A percentile compares a stretch with the other conserved stretches of the same genome.
These are phyloP conservation scores for Myochromella boudieri DNA, from an alignment of 768 basidiomycete species.

Conservation along the genomic window DNA sequence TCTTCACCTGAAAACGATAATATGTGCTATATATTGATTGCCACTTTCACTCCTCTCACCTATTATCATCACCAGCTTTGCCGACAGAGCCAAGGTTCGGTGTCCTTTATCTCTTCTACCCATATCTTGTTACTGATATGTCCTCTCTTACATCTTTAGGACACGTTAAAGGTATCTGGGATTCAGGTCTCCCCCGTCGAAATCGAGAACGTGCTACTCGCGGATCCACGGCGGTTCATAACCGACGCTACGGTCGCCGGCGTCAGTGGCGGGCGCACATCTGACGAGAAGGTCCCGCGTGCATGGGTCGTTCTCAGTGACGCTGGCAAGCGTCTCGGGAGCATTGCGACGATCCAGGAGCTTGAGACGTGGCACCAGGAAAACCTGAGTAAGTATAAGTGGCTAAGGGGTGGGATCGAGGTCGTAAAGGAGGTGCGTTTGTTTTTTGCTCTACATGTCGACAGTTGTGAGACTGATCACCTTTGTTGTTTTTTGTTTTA, in stretches of 20 bases:
- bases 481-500: background rate
- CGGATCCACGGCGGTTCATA: constrained; percentile 61
- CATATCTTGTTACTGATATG: background rate
- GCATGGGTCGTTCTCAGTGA: constrained; percentile 76
- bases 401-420: constrained; percentile 72
- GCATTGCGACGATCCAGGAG: constrained; percentile 35
- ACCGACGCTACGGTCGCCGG: constrained; percentile 72
- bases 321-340: constrained; percentile 50
- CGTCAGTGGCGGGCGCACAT: constrained; percentile 66
- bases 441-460: background rate
- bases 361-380: constrained; percentile 63
- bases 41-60: background rate
- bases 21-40: background rate
- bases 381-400: constrained; percentile 73
- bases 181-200: constrained; percentile 80
- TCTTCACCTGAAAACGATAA: background rate
- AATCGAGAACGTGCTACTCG: constrained; percentile 65
- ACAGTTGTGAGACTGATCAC: background rate
- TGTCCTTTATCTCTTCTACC: background rate
- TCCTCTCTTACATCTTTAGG: no score
- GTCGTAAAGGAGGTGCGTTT: constrained; percentile 57
- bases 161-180: constrained; percentile 80
- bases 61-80: constrained; percentile 49
- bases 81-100: constrained; percentile 71
- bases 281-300: constrained; percentile 72